Evolutionary conservation across 148 eudicot species (phyloP).

Genomic region (Rhododendron molle): DNA sequence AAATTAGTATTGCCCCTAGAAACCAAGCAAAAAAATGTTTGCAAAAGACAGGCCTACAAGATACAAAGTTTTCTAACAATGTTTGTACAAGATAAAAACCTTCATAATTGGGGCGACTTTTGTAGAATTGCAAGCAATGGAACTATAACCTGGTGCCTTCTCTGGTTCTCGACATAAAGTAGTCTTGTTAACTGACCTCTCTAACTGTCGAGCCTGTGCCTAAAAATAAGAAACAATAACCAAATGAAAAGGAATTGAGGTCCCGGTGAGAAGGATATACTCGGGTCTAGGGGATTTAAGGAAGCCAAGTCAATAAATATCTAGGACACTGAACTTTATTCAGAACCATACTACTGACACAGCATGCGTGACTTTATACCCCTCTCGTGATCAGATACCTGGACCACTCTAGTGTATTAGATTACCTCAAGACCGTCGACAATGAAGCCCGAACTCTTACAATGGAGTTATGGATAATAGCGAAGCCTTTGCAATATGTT

Average conservation of each 20-base stretch:
- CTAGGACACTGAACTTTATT: too few species aligned
- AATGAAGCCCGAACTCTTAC: neutral
- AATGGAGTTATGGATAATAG: neutral
- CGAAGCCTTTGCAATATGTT: neutral
- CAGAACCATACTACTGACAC: neutral
- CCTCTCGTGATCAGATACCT: neutral
- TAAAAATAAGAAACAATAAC: neutral
- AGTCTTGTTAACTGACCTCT: neutral
- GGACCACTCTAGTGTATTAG: neutral
- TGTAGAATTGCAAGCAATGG: slow-evolving; percentile 5
- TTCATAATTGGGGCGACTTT: slow-evolving; percentile 7
- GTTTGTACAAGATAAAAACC: neutral
- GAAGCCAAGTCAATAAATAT: neutral
- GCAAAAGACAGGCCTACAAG: neutral
- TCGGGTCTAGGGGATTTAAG: neutral
- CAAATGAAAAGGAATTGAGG: neutral
- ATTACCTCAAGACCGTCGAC: neutral
- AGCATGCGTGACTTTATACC: neutral
- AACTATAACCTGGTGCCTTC: slow-evolving; percentile 7
- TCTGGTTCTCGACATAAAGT: slow-evolving; percentile 13
- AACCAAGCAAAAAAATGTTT: neutral
- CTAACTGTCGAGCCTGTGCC: neutral
- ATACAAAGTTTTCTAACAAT: neutral
- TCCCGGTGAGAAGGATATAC: neutral
- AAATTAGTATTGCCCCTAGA: neutral